Conservation (phyloP, 371 early-diverging fungal genomes). For the Mortierella sp. region DNA sequence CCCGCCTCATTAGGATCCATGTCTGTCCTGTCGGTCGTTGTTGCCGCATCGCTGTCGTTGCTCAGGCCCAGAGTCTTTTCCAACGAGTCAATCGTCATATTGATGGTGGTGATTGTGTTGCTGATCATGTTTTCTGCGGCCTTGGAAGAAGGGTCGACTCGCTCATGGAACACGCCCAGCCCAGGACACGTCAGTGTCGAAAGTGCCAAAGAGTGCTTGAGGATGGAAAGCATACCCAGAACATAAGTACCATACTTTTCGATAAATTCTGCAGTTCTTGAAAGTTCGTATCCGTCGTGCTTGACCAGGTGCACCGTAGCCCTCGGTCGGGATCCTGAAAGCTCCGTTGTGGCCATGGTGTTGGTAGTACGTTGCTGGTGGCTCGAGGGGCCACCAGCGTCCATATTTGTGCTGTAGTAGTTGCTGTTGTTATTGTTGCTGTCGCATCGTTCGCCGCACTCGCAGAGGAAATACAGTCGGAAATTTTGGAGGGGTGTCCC, state of each 20-base stretch:
- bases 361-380: background rate
- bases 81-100: background rate
- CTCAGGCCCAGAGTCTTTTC: background rate
- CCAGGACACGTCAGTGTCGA: background rate
- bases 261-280: slow-evolving; percentile 2
- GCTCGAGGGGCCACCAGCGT: background rate
- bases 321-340: background rate
- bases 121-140: background rate
- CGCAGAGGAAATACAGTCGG: slow-evolving; percentile 3
- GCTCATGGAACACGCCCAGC: background rate
- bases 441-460: background rate
- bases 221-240: slow-evolving; percentile 14
- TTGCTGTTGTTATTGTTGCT: background rate
- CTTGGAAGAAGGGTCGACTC: background rate
- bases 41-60: background rate
- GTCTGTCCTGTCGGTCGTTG: background rate
- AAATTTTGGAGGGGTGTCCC: background rate
- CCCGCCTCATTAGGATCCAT: background rate
- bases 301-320: slow-evolving; percentile 10
- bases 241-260: slow-evolving; percentile 15
- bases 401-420: background rate
- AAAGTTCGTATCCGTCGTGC: slow-evolving; percentile 12
- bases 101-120: background rate
- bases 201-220: background rate
- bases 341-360: background rate